A percentile compares a stretch with the other conserved stretches of the same genome.
Conservation (phyloP, 2,329 filamentous ascomycete species). For the Chaetothyriales sp. region DNA sequence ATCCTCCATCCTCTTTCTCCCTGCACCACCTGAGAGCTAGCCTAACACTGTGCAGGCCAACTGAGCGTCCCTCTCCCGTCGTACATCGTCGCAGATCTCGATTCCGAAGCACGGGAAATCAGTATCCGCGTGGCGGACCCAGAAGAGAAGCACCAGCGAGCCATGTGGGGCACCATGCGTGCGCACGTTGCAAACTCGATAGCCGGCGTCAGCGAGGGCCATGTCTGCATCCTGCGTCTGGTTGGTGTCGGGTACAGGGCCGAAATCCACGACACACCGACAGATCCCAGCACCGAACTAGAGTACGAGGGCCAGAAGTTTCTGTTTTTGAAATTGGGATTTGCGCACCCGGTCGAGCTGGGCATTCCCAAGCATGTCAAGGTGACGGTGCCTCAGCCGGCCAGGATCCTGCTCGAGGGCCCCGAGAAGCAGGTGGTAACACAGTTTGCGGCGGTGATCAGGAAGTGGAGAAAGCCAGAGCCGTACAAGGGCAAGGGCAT, state of each 20-base stretch:
- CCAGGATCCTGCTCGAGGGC: constrained; percentile 78
- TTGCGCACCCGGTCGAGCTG: constrained; percentile 88
- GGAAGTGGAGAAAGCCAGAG: constrained; percentile 79
- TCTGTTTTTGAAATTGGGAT: constrained; percentile 86
- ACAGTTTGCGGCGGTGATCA: constrained; percentile 78
- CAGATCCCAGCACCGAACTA: constrained; percentile 44
- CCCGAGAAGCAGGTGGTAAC: constrained; percentile 73
- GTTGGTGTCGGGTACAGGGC: constrained; percentile 94
- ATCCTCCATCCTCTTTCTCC: background rate
- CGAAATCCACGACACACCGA: constrained; percentile 56
- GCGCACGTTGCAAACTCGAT: constrained; percentile 83
- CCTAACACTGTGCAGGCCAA: constrained; percentile 39
- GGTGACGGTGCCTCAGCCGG: constrained; percentile 79
- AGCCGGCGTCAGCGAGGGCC: constrained; percentile 86
- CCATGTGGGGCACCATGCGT: constrained; percentile 95
- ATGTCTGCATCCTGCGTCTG: constrained; percentile 79
- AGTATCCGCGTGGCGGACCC: constrained; percentile 55
- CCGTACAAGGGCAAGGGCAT: constrained; percentile 99
- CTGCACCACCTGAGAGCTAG: background rate
- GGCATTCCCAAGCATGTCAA: constrained; percentile 67
- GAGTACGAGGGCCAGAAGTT: constrained; percentile 73
- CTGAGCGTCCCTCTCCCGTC: constrained; percentile 64
- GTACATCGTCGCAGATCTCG: constrained; percentile 58
- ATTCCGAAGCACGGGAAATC: constrained; percentile 47
- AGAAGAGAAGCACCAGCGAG: constrained; percentile 57